These are phyloP conservation scores for Phaeosphaeria sp. DNA, from an alignment of 2,329 filamentous ascomycete species.

Conservation along the genomic window DNA sequence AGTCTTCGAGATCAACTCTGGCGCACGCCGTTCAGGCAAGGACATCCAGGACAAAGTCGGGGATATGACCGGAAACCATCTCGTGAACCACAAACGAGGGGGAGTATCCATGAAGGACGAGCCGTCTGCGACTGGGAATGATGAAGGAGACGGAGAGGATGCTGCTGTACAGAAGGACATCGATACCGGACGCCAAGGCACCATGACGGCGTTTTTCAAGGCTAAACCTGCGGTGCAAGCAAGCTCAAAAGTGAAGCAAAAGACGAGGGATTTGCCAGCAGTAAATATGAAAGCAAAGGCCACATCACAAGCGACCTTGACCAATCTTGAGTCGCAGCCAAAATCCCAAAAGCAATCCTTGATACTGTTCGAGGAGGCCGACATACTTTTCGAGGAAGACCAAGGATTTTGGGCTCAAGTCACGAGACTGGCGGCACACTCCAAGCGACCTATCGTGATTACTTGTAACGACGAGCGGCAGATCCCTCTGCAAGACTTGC, in stretches of 20 bases:
- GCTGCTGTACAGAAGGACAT: conserved; percentile 64
- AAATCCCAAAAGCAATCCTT: conserved; percentile 84
- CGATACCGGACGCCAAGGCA: conserved; percentile 75
- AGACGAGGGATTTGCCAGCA: conserved; percentile 10
- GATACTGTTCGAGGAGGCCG: conserved; percentile 92
- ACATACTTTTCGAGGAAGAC: conserved; percentile 93
- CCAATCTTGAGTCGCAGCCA: conserved; percentile 37
- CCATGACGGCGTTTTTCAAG: conserved; percentile 82
- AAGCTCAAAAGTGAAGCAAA: conserved; percentile 25
- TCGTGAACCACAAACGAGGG: conserved; percentile 67
- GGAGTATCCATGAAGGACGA: conserved; percentile 34
- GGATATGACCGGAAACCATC: conserved; percentile 95
- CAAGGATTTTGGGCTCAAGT: conserved; percentile 93
- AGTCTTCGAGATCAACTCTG: conserved; percentile 91
- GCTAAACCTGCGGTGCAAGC: conserved; percentile 31
- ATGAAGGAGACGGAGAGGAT: conserved; percentile 46
- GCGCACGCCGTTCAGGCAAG: conserved; percentile 82
- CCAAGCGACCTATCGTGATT: conserved; percentile 90
- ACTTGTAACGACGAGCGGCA: conserved; percentile 92
- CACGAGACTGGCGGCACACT: conserved; percentile 77
- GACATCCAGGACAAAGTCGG: conserved; percentile 92
- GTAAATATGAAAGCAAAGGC: conserved; percentile 17
- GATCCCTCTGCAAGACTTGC: conserved; percentile 76
- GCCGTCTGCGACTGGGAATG: conserved; percentile 22
- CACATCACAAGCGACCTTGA: conserved; percentile 30